phyloP scores from a whole-genome alignment of 1,139 yeast species.

The Maudiozyma humilis region DNA sequence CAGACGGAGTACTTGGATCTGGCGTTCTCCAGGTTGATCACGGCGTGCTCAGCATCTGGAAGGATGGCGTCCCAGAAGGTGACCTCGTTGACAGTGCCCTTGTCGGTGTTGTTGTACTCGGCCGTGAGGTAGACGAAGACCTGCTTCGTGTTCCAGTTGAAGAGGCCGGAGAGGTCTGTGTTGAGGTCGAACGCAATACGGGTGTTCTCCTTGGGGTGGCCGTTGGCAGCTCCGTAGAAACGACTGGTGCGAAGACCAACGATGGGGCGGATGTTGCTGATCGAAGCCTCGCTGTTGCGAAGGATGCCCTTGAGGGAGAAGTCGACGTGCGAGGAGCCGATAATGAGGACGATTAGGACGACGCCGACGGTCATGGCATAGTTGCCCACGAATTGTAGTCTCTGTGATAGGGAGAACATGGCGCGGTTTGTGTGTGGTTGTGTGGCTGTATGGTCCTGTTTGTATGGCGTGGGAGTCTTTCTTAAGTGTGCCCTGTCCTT shows the following conservation, averaged over 20 bases:
- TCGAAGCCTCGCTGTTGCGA: slow-evolving; percentile 38
- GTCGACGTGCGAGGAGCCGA: slow-evolving; percentile 43
- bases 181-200: slow-evolving; percentile 64
- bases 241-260: slow-evolving; percentile 53
- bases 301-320: slow-evolving; percentile 29
- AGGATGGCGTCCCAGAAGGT: slow-evolving; percentile 90
- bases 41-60: slow-evolving; percentile 49
- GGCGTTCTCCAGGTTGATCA: slow-evolving; percentile 42
- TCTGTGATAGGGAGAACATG: slow-evolving; percentile 40
- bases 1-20: slow-evolving; percentile 78
- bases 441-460: background rate
- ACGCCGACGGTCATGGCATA: slow-evolving; percentile 48
- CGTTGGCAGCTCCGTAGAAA: slow-evolving; percentile 61
- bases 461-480: background rate
- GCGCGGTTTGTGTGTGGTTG: background rate
- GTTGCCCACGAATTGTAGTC: slow-evolving; percentile 49
- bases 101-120: slow-evolving; percentile 44
- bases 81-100: slow-evolving; percentile 51
- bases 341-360: slow-evolving; percentile 40
- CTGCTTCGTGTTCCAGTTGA: slow-evolving; percentile 97
- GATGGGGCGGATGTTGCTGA: slow-evolving; percentile 35
- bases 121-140: slow-evolving; percentile 85
- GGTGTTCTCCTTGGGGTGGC: slow-evolving; percentile 74
- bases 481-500: too few relatives aligned
- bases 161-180: slow-evolving; percentile 61